Conservation (phyloP, 2,329 filamentous ascomycete species). For the Fusarium brachygibbosum region DNA sequence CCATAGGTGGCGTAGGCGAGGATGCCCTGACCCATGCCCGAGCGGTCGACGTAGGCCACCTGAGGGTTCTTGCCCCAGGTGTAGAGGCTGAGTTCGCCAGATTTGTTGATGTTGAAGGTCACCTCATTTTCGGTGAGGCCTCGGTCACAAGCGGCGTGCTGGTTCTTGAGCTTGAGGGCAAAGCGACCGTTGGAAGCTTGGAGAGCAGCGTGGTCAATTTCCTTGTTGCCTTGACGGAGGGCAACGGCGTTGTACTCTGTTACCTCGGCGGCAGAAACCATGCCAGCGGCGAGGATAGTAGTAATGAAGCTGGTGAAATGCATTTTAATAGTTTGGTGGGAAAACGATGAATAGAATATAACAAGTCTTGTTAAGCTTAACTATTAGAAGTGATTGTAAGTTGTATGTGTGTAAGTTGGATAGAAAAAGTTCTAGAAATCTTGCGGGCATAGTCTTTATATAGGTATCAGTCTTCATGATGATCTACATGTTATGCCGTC, state of each 20-base stretch:
- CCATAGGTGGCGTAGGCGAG: constrained; percentile 65
- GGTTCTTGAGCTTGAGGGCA: constrained; percentile 58
- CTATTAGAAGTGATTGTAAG: not conserved
- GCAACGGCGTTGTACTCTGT: constrained; percentile 63
- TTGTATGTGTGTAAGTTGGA: not conserved
- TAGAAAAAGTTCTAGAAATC: not conserved
- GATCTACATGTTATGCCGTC: not conserved
- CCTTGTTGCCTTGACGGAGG: constrained; percentile 61
- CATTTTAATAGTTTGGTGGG: constrained; percentile 40
- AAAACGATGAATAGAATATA: not conserved
- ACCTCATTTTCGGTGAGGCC: constrained; percentile 49
- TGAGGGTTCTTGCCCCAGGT: constrained; percentile 52
- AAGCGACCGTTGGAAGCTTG: constrained; percentile 61
- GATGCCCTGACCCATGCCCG: constrained; percentile 69
- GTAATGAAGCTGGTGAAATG: constrained; percentile 47
- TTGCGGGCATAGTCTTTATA: not conserved
- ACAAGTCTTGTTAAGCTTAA: not conserved
- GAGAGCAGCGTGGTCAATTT: constrained; percentile 61
- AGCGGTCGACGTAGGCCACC: constrained; percentile 67
- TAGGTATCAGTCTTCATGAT: not conserved
- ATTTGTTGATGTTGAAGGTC: constrained; percentile 61
- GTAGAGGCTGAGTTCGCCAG: constrained; percentile 63
- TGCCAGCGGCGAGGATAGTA: constrained; percentile 46
- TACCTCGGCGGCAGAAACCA: constrained; percentile 46
- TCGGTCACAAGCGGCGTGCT: constrained; percentile 64